These are phyloP conservation scores for Suhomyces terraborum DNA, from an alignment of 1,139 yeast species.

Conservation along the genomic window DNA sequence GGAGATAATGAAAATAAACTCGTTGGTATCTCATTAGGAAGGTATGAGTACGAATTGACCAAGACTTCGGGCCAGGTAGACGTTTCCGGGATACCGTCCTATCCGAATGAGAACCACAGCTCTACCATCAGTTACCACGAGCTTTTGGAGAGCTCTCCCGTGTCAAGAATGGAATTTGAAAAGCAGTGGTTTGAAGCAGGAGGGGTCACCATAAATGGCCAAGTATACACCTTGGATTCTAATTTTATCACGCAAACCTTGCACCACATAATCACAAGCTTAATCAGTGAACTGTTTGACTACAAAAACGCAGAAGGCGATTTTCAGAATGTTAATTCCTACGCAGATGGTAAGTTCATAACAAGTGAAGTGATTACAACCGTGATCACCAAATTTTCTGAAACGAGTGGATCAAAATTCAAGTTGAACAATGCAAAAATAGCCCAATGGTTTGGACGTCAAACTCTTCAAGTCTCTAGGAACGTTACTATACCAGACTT, in stretches of 20 bases:
- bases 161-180: slow-evolving; percentile 58
- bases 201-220: slow-evolving; percentile 54
- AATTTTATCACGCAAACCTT: slow-evolving; percentile 32
- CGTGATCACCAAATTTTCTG: slow-evolving; percentile 46
- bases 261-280: slow-evolving; percentile 50
- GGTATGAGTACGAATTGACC: slow-evolving; percentile 55
- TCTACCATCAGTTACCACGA: slow-evolving; percentile 31
- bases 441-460: slow-evolving; percentile 62
- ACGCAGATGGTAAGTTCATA: slow-evolving; percentile 22
- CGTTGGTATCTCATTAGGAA: slow-evolving; percentile 44
- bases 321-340: slow-evolving; percentile 22
- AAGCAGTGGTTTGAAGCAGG: slow-evolving; percentile 52
- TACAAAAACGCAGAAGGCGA: slow-evolving; percentile 24
- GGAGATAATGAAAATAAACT: slow-evolving; percentile 19
- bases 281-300: slow-evolving; percentile 47
- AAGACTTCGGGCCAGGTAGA: slow-evolving; percentile 46
- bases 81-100: slow-evolving; percentile 19
- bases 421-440: slow-evolving; percentile 42
- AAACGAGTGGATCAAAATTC: slow-evolving; percentile 23
- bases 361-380: slow-evolving; percentile 44
- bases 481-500: slow-evolving; percentile 45
- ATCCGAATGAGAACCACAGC: background rate
- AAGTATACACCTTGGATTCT: slow-evolving; percentile 31
- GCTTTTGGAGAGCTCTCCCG: slow-evolving; percentile 50
- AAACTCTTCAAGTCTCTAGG: slow-evolving; percentile 44